Base-by-base conservation (phyloP, 2,329 filamentous ascomycete genomes). In the Mycosphaerella arachidis region DNA sequence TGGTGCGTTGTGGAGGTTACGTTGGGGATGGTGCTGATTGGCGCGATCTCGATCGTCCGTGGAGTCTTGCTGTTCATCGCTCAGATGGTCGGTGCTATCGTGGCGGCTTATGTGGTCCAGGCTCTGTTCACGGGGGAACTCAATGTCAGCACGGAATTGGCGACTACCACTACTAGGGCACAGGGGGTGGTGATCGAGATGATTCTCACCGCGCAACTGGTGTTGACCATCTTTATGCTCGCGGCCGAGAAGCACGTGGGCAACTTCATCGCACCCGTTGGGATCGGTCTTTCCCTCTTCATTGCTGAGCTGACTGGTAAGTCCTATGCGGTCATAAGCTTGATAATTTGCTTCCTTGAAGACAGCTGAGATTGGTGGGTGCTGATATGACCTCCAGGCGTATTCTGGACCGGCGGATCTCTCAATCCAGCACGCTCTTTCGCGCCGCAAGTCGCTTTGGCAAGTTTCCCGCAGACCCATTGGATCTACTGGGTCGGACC, bases 121-220 rank as follows among this genome's bases (percentile, higher is more conserved):
- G 69, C 66, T 61, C 68, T 76, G 63, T 74, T 76, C 50, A 73
- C 75, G 1, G 74, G 74, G 27, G 56, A 63, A 8, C 61, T 76
- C 8, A 71, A 66, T 9, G 73, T 75, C 12, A 57, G 62, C 3
- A 76, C 74, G 4, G 65, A 65, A 0, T 66, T 77, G 1, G 68
- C 66, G 8, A 66, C 63, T 3, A 70, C 68, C 9, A 75, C 73
- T 7, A 67, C 70, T 1, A 63, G 72, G 43, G 73, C 68, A 3
- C 74, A 73, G 56, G 75, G 75, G 4, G 57, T 77, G 1, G 74
- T 76, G 63, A 58, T 74, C 37, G 72, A 74, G 58, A 70, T 72
- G 69, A 67, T 74, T 46, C 55, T 73, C 3, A 74, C 72, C 2
- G 56, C 67, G 0, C 51, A 66, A 10, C 63, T 73, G 48, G 65